Conservation (phyloP, 352 stramenopile genomes). For the Peronosclerospora sorghi region DNA sequence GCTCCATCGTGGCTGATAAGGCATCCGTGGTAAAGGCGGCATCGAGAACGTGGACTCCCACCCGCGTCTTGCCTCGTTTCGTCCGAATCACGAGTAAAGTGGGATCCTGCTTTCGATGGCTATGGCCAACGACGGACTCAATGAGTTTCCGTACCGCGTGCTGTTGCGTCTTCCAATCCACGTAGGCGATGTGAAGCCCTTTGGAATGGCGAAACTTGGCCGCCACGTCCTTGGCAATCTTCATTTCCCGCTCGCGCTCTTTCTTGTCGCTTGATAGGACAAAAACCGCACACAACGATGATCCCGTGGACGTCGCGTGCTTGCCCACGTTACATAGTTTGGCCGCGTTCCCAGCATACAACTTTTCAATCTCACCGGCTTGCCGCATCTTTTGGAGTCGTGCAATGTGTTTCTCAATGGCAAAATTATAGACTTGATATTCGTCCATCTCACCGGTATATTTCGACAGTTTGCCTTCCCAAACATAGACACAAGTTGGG, state of each 20-base stretch:
- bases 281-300: slow-evolving; percentile 60
- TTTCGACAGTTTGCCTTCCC: slow-evolving; percentile 33
- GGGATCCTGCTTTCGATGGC: slow-evolving; percentile 22
- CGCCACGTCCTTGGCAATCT: slow-evolving; percentile 40
- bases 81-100: slow-evolving; percentile 53
- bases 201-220: slow-evolving; percentile 59
- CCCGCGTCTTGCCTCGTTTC: slow-evolving; percentile 53
- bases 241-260: slow-evolving; percentile 32
- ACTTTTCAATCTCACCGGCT: slow-evolving; percentile 52
- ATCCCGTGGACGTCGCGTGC: slow-evolving; percentile 33
- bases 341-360: slow-evolving; percentile 60
- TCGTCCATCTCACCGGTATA: slow-evolving; percentile 68
- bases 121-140: slow-evolving; percentile 10
- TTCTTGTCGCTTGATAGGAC: slow-evolving; percentile 44
- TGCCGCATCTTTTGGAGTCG: slow-evolving; percentile 55
- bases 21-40: slow-evolving; percentile 34
- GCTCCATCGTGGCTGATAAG: slow-evolving; percentile 60
- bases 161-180: slow-evolving; percentile 62
- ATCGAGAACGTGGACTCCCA: slow-evolving; percentile 24
- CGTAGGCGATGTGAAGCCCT: slow-evolving; percentile 49
- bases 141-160: slow-evolving; percentile 42
- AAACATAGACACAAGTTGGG: slow-evolving; percentile 64
- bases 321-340: slow-evolving; percentile 72
- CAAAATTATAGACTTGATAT: slow-evolving; percentile 78
- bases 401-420: slow-evolving; percentile 68